Evolutionary conservation across 306 rosid genomes (phyloP).

Genomic region (barrel medic (Medicago truncatula)): DNA sequence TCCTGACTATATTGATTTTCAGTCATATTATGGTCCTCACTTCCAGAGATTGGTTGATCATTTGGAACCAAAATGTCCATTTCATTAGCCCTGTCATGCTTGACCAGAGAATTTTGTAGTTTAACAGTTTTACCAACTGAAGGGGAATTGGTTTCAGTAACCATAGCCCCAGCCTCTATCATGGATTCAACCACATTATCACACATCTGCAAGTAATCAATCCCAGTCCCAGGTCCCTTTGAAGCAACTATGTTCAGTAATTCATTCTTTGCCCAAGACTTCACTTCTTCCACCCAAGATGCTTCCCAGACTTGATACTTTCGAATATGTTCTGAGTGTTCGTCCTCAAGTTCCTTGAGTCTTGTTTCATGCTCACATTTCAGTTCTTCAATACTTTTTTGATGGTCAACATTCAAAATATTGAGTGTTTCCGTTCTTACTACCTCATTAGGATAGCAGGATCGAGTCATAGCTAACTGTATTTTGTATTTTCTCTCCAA

Average conservation of each 20-base stretch:
- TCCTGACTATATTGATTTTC: conserved; percentile 43
- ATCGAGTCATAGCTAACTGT: conserved; percentile 48
- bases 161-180: conserved; percentile 24
- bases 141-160: conserved; percentile 40
- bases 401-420: conserved; percentile 44
- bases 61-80: conserved; percentile 29
- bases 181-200: conserved; percentile 36
- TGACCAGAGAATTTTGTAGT: conserved; percentile 30
- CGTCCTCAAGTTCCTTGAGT: conserved; percentile 54
- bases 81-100: conserved; percentile 32
- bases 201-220: conserved; percentile 41
- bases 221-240: conserved; percentile 39
- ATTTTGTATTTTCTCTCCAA: conserved; percentile 46
- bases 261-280: conserved; percentile 64
- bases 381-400: conserved; percentile 47
- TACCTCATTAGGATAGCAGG: conserved; percentile 52
- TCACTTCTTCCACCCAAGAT: conserved; percentile 58
- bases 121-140: conserved; percentile 37
- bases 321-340: conserved; percentile 47
- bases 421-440: conserved; percentile 53
- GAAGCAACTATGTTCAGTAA: conserved; percentile 45
- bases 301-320: conserved; percentile 47
- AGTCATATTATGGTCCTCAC: conserved; percentile 35
- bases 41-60: conserved; percentile 21
- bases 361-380: conserved; percentile 43